Conservation (phyloP, 176 grass and related monocot genomes). For the Triticum monococcum region DNA sequence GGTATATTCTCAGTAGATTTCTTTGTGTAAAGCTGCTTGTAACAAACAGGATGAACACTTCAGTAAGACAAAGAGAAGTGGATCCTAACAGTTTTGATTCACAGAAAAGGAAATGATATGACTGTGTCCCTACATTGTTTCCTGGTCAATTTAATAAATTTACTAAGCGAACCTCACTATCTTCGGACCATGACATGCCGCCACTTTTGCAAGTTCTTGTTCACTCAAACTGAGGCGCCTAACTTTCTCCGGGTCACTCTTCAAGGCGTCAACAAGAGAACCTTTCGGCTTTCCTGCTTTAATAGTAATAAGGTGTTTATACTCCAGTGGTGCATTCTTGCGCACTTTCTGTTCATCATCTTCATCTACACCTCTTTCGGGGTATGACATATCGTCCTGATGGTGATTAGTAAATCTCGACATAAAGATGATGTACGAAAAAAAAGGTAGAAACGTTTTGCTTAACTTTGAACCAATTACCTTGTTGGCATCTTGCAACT, state of each 20-base stretch:
- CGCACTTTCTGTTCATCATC: slow-evolving; percentile 35
- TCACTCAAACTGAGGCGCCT: slow-evolving; percentile 92
- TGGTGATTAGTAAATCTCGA: slow-evolving; percentile 21
- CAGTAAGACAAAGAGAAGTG: slow-evolving; percentile 18
- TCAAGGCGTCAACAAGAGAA: slow-evolving; percentile 61
- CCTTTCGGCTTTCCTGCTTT: slow-evolving; percentile 87
- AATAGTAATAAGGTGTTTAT: slow-evolving; percentile 89
- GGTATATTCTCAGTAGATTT: slow-evolving; percentile 87
- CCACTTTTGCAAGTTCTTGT: slow-evolving; percentile 74
- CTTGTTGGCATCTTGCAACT: slow-evolving; percentile 52
- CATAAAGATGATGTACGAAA: not conserved
- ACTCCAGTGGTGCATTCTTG: slow-evolving; percentile 45
- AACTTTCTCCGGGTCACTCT: slow-evolving; percentile 77
- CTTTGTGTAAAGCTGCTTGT: slow-evolving; percentile 86
- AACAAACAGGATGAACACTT: slow-evolving; percentile 41
- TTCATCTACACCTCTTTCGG: slow-evolving; percentile 35
- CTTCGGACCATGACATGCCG: slow-evolving; percentile 51
- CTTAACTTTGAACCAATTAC: slow-evolving; percentile 24
- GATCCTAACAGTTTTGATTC: not conserved
- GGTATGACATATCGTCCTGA: slow-evolving; percentile 38
- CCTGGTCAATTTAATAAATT: slow-evolving; percentile 6
- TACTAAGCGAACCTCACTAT: slow-evolving; percentile 62
- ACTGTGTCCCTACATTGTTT: not conserved
- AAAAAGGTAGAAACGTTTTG: not conserved
- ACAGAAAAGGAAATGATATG: not conserved